Conservation (phyloP, 768 basidiomycete genomes). For the Plicaturopsis crispa region DNA sequence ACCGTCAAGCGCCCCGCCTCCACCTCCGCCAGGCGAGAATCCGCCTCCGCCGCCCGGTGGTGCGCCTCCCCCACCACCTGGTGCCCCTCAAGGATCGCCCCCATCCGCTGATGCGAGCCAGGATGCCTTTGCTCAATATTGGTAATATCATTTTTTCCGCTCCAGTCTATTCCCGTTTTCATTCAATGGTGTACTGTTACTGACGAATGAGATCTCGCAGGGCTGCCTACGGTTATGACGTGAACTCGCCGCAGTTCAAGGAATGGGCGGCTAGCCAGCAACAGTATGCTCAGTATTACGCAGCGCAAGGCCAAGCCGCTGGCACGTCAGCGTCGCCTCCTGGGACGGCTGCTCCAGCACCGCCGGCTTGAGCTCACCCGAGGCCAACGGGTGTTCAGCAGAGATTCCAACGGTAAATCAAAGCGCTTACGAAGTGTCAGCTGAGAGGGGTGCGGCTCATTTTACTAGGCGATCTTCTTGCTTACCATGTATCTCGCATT, state of each 20-base stretch:
- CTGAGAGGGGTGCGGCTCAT: too few relatives aligned
- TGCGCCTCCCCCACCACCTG: constrained; percentile 33
- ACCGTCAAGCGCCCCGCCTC: constrained; percentile 44
- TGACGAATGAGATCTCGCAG: constrained; percentile 24
- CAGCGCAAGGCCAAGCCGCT: constrained; percentile 40
- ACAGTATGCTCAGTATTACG: constrained; percentile 72
- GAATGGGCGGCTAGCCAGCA: constrained; percentile 63
- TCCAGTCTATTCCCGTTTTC: constrained; percentile 35
- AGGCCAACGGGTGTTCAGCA: too few relatives aligned
- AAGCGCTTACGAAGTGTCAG: too few relatives aligned
- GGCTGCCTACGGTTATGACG: constrained; percentile 83
- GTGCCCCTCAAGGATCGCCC: constrained; percentile 28
- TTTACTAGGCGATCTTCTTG: too few relatives aligned
- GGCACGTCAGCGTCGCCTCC: constrained; percentile 11
- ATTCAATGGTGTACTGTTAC: not conserved
- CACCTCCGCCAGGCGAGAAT: constrained; percentile 42
- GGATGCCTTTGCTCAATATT: constrained; percentile 55
- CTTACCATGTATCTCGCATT: too few relatives aligned
- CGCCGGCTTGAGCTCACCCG: too few relatives aligned
- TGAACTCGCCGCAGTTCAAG: constrained; percentile 76
- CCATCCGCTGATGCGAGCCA: constrained; percentile 28
- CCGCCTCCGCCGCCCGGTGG: constrained; percentile 16
- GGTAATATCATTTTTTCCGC: constrained; percentile 37
- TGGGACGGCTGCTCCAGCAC: constrained; percentile 16
- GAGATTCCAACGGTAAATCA: too few relatives aligned